Evolutionary conservation across 129 eudicot genomes (phyloP), one percentile per base, ranked within the genome.

Genomic region (Helianthus tuberosus): DNA sequence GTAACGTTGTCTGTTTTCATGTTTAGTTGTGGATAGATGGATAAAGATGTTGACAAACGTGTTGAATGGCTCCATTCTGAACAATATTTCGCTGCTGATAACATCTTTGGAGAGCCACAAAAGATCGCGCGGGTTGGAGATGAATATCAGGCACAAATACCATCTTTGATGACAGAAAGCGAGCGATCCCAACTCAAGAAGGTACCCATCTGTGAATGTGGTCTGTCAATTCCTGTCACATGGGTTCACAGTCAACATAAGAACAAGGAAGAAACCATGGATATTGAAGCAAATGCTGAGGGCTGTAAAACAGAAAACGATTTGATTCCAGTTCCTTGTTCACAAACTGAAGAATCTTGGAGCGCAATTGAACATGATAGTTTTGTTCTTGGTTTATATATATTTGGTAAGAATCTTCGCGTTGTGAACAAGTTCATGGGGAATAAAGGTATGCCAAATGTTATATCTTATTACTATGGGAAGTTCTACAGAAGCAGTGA

Each of bases 401-500:
- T 85, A 41, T 85, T 88, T 58, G 89, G 89, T 57, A 88, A 85
- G 82, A 85, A 88, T 75, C 86, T 88, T 61, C 53, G 47, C 43
- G 77, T 64, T 32, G 89, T 88, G 48, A 77, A 71, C 44, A 71
- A 79, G 29, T 84, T 88, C 69, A 66, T 84, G 50, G 87, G 80
- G 50, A 64, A 79, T 68, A 88, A 72, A 77, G 81, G 74, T 15
- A 74, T 84, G 84, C 79, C 69, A 6, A 74, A 74, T 59, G 75
- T 82, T 14, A 15, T 82, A 16, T 71, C 78, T 3, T 76, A 78
- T 67, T 88, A 88, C 79, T 82, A 88, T 71, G 87, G 87, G 14
- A 68, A 60, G 43, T 88, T 88, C 57, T 88, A 80, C 66, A 60
- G 69, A 64, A 82, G 84, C 44, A 27, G 8, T 15, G 80, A 75